Percentiles rank a stretch among this genome's conserved stretches.
These are phyloP conservation scores for Phytophthora foliorum DNA, from an alignment of 352 stramenopile genomes.

Conservation along the genomic window DNA sequence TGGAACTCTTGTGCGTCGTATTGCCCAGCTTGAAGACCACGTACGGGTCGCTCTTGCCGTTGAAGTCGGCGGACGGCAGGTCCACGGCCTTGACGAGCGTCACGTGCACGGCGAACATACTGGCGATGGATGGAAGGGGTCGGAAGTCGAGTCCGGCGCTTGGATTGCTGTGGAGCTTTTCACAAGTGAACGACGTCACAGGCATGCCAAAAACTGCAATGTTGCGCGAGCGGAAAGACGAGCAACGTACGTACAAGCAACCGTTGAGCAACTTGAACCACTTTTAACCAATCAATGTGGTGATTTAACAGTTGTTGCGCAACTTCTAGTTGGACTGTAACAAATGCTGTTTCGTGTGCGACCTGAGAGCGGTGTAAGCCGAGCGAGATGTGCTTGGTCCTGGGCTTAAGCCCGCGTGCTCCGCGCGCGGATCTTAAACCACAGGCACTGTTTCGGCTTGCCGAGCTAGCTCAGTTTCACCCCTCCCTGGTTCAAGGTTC, in stretches of 20 bases:
- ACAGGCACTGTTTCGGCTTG: too few species aligned
- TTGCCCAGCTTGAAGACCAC: slow-evolving; percentile 77
- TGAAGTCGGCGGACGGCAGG: slow-evolving; percentile 78
- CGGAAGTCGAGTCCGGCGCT: not conserved
- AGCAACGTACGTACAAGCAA: not conserved
- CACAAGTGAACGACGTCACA: slow-evolving; percentile 32
- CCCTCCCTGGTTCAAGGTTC: too few species aligned
- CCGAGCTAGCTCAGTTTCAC: too few species aligned
- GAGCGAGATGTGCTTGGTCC: too few species aligned
- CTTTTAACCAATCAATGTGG: too few species aligned
- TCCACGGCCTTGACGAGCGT: slow-evolving; percentile 77
- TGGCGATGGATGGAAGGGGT: slow-evolving; percentile 2
- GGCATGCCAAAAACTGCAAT: not conserved
- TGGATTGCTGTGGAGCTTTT: slow-evolving; percentile 26
- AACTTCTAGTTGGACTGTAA: too few species aligned
- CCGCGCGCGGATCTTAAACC: too few species aligned
- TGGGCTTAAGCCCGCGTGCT: too few species aligned
- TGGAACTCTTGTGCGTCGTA: slow-evolving; percentile 76
- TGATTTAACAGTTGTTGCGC: too few species aligned
- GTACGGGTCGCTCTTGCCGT: slow-evolving; percentile 90
- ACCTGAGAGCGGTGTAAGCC: too few species aligned
- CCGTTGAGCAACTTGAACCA: too few species aligned
- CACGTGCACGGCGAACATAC: slow-evolving; percentile 73
- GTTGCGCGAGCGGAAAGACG: slow-evolving; percentile 10
- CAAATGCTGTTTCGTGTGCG: too few species aligned